Conservation (phyloP, 805 yeast species). For the Kurtzmaniella cleridarum region DNA sequence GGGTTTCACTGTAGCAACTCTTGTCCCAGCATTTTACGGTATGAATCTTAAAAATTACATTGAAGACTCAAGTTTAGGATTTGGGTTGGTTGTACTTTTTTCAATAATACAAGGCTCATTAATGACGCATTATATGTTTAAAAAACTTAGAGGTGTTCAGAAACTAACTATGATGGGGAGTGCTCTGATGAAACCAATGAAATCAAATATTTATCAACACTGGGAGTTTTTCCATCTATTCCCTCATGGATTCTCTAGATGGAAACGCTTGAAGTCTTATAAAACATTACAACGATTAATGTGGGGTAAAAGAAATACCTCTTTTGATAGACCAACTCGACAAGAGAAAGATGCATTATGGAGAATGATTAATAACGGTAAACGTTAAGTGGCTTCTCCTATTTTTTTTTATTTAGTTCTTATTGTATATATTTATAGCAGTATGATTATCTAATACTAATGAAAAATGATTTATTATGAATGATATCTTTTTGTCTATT, state of each 20-base stretch:
- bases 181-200: slow-evolving; percentile 2
- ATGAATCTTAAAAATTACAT: slow-evolving; percentile 78
- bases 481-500: background rate
- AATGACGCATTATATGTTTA: slow-evolving; percentile 53
- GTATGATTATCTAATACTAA: background rate
- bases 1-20: slow-evolving; percentile 80
- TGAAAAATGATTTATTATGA: background rate
- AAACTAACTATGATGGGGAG: slow-evolving; percentile 54
- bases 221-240: background rate
- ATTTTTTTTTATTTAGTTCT: background rate
- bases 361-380: slow-evolving; percentile 40
- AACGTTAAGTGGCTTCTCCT: slow-evolving; percentile 5
- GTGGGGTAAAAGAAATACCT: slow-evolving; percentile 22
- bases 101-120: slow-evolving; percentile 50
- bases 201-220: background rate
- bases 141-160: slow-evolving; percentile 56
- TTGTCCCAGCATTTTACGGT: slow-evolving; percentile 84
- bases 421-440: too few relatives aligned
- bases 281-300: slow-evolving; percentile 13
- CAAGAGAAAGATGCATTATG: slow-evolving; percentile 36
- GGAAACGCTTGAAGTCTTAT: background rate
- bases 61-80: slow-evolving; percentile 63
- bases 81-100: slow-evolving; percentile 48
- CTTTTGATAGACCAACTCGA: slow-evolving; percentile 27
- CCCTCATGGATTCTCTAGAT: background rate